Percentiles rank a stretch among this genome's conserved stretches.
Conservation (phyloP, 768 basidiomycete species). For the Coprinopsis cinerea region DNA sequence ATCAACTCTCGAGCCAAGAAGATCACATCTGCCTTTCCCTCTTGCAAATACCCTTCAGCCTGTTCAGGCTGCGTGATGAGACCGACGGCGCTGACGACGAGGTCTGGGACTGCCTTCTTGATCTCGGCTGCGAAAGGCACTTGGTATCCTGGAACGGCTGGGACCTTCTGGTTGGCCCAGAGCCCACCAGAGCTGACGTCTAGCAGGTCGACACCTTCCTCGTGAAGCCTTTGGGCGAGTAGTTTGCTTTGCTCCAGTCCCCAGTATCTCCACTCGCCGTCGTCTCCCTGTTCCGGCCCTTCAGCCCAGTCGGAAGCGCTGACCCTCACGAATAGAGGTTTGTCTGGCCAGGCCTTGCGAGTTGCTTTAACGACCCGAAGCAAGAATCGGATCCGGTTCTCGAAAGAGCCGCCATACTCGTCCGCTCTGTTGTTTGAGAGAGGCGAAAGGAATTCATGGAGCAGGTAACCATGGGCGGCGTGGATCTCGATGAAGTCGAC, state of each 20-base stretch:
- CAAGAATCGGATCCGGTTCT: constrained; percentile 61
- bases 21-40: constrained; percentile 64
- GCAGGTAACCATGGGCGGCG: constrained; percentile 65
- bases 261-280: constrained; percentile 62
- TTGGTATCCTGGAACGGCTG: constrained; percentile 54
- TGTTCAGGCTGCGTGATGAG: constrained; percentile 55
- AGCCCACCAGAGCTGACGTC: constrained; percentile 69
- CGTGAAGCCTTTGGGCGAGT: constrained; percentile 47
- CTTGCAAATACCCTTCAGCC: constrained; percentile 54
- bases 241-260: constrained; percentile 72
- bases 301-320: constrained; percentile 65
- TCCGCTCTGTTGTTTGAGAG: constrained; percentile 57
- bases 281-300: constrained; percentile 46
- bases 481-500: constrained; percentile 73
- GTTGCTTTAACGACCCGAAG: constrained; percentile 61
- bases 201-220: constrained; percentile 69
- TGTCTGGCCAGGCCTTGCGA: constrained; percentile 51
- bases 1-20: constrained; percentile 64
- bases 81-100: constrained; percentile 62
- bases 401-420: constrained; percentile 65
- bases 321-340: constrained; percentile 72
- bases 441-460: constrained; percentile 61
- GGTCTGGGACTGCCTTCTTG: constrained; percentile 51
- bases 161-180: constrained; percentile 54
- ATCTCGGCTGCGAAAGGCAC: constrained; percentile 64